Percentiles rank a stretch among this genome's conserved stretches.
Evolutionary conservation across 768 basidiomycete species (phyloP).

Genomic region (Russula ochroleuca): DNA sequence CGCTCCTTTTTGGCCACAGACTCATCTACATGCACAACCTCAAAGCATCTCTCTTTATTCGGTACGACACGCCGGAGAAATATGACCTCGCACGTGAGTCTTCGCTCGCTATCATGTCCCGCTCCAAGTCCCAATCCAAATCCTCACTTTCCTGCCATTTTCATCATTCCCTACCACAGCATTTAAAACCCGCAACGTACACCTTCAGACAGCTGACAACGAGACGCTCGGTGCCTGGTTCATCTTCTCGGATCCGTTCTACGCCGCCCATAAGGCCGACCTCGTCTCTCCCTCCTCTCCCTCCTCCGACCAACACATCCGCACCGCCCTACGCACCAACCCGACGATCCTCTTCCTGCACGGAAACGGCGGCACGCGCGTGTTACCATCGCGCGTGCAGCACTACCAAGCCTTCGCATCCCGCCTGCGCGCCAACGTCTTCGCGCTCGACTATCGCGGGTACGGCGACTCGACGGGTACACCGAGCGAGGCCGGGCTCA

Average conservation of each 20-base stretch:
- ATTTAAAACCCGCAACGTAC: conserved; percentile 64
- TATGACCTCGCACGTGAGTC: conserved; percentile 74
- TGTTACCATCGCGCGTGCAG: conserved; percentile 58
- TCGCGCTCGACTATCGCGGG: conserved; percentile 89
- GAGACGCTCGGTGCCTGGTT: conserved; percentile 85
- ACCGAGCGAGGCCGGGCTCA: conserved; percentile 72
- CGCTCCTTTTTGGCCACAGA: conserved; percentile 32
- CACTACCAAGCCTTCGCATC: conserved; percentile 64
- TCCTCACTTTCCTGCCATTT: not conserved
- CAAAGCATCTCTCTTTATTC: conserved; percentile 55
- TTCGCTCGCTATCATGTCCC: too few species aligned
- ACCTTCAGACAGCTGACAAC: conserved; percentile 70
- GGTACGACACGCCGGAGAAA: conserved; percentile 64
- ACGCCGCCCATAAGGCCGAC: conserved; percentile 35
- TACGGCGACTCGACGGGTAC: conserved; percentile 81
- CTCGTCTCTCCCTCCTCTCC: conserved; percentile 37
- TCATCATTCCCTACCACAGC: conserved; percentile 7
- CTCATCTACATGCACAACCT: conserved; percentile 63
- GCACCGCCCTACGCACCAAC: conserved; percentile 48
- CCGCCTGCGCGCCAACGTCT: conserved; percentile 65
- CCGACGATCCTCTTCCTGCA: conserved; percentile 92
- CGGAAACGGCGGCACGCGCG: conserved; percentile 83
- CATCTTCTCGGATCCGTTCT: conserved; percentile 61
- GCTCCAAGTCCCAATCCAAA: not conserved
- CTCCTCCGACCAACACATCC: conserved; percentile 40